phyloP scores from a whole-genome alignment of 441 rosid species.

The Melianthus villosus region DNA sequence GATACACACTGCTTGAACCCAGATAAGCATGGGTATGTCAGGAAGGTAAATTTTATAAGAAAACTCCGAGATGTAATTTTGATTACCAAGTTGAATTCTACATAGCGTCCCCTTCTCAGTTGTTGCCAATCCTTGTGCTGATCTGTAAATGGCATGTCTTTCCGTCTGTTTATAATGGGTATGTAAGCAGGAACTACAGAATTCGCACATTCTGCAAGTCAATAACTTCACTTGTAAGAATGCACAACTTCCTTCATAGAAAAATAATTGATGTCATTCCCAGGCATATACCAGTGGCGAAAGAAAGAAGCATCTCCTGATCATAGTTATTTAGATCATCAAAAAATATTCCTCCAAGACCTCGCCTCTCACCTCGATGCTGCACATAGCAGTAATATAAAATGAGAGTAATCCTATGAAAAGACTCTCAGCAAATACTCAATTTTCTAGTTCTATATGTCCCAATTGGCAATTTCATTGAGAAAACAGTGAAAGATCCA shows the following conservation, averaged over 20 bases:
- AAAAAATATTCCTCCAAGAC: conserved; percentile 93
- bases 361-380: conserved; percentile 89
- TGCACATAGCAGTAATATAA: conserved; percentile 22
- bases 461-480: no score
- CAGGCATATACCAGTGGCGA: conserved; percentile 61
- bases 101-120: conserved; percentile 80
- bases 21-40: no score
- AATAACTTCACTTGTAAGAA: no score
- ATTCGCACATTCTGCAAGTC: conserved; percentile 65
- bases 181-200: conserved; percentile 84
- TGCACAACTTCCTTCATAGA: no score
- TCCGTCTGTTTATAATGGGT: conserved; percentile 76
- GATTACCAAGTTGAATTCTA: conserved; percentile 96
- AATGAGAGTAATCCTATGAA: no score
- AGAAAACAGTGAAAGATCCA: no score
- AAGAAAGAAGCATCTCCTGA: conserved; percentile 87
- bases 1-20: no score
- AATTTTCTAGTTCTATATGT: no score
- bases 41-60: no score
- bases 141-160: conserved; percentile 56
- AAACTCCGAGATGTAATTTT: no score
- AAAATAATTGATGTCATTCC: no score
- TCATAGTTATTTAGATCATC: conserved; percentile 84
- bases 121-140: conserved; percentile 89
- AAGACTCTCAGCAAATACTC: no score